These are phyloP conservation scores for Seiridium unicorne DNA, from an alignment of 2,329 filamentous ascomycete species.

Conservation along the genomic window DNA sequence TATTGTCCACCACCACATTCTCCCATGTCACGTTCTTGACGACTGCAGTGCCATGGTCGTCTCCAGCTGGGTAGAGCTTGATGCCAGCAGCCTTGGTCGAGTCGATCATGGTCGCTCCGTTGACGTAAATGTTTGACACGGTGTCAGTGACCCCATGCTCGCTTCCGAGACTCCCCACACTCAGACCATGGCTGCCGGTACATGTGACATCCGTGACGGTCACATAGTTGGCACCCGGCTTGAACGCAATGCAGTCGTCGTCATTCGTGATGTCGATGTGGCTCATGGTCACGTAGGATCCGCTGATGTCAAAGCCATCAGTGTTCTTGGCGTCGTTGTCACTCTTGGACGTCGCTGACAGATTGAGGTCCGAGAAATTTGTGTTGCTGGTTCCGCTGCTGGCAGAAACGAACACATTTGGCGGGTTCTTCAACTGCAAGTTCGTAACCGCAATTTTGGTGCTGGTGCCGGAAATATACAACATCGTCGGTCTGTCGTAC, in stretches of 20 bases:
- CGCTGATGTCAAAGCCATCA: conserved; percentile 40
- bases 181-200: conserved; percentile 44
- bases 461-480: conserved; percentile 35
- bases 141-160: conserved; percentile 29
- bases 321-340: conserved; percentile 37
- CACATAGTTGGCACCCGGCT: conserved; percentile 36
- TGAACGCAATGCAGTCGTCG: conserved; percentile 44
- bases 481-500: conserved; percentile 38
- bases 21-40: conserved; percentile 41
- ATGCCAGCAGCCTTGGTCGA: conserved; percentile 44
- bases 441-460: conserved; percentile 35
- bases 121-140: conserved; percentile 40
- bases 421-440: conserved; percentile 38
- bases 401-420: conserved; percentile 23
- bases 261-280: conserved; percentile 36
- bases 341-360: conserved; percentile 37
- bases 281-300: conserved; percentile 33
- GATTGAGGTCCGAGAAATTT: background rate
- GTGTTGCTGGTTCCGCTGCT: background rate
- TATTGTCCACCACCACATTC: conserved; percentile 32
- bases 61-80: conserved; percentile 40
- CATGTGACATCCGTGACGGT: conserved; percentile 40
- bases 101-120: conserved; percentile 35
- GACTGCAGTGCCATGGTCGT: conserved; percentile 30
- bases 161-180: conserved; percentile 43